A percentile compares a stretch with the other conserved stretches of the same genome.
phyloP scores from a whole-genome alignment of 495 filamentous ascomycete genomes.

The Echria macrotheca region DNA sequence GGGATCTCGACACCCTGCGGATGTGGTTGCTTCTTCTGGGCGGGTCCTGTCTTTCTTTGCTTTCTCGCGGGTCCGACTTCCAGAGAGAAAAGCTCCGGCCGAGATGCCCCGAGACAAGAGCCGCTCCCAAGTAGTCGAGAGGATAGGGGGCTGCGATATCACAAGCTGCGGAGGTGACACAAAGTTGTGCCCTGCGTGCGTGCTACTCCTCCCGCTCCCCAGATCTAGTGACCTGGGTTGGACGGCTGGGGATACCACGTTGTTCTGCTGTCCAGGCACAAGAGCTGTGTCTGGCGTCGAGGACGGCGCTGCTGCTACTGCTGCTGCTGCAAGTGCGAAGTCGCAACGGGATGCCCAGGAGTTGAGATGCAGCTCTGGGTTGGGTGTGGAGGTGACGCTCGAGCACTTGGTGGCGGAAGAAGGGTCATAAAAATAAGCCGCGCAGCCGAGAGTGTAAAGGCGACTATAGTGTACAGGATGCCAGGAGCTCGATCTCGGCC shows the following conservation, averaged over 20 bases:
- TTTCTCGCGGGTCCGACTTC: background rate
- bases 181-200: too few relatives aligned
- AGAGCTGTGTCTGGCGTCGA: too few relatives aligned
- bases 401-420: constrained; percentile 12
- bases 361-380: constrained; percentile 3
- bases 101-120: constrained; percentile 20
- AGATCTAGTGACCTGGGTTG: too few relatives aligned
- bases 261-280: too few relatives aligned
- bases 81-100: constrained; percentile 4
- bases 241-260: too few relatives aligned
- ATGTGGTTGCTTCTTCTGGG: constrained; percentile 7
- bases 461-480: background rate
- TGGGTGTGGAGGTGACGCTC: constrained; percentile 18
- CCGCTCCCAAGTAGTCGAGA: too few relatives aligned
- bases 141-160: too few relatives aligned
- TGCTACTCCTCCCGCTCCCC: too few relatives aligned
- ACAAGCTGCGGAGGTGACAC: too few relatives aligned
- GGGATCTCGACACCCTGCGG: constrained; percentile 4
- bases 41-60: background rate
- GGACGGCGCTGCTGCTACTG: too few relatives aligned
- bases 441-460: constrained; percentile 1
- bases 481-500: constrained; percentile 3
- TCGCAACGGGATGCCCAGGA: constrained; percentile 1
- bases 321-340: constrained; percentile 5
- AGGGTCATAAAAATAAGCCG: constrained; percentile 13